A percentile compares a stretch with the other conserved stretches of the same genome.
Evolutionary conservation across 2,329 filamentous ascomycete species (phyloP).

Genomic region (Penicillium sp.): DNA sequence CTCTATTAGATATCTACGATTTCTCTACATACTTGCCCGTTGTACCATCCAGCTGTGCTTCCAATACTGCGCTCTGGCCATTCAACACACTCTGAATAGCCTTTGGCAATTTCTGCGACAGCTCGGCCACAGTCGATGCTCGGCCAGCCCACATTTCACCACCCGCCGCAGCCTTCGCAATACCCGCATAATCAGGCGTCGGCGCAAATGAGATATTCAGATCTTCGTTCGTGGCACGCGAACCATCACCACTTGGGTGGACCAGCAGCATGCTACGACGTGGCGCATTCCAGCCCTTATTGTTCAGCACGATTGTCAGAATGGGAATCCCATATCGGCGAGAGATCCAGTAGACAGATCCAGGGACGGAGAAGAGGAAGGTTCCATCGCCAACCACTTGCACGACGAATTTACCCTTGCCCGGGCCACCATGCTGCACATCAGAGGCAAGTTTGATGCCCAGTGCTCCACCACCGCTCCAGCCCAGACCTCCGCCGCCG

Average conservation of each 20-base stretch:
- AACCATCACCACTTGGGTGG: conserved; percentile 66
- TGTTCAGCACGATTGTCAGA: conserved; percentile 70
- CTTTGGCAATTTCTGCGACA: conserved; percentile 58
- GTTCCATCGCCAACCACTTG: conserved; percentile 72
- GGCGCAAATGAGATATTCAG: conserved; percentile 70
- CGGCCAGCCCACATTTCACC: conserved; percentile 65
- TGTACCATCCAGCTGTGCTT: conserved; percentile 62
- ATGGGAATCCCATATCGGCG: conserved; percentile 69
- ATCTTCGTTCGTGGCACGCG: conserved; percentile 65
- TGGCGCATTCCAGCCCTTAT: conserved; percentile 73
- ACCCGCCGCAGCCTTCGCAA: conserved; percentile 68
- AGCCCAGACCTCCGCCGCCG: conserved; percentile 78
- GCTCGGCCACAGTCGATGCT: conserved; percentile 60
- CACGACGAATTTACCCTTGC: conserved; percentile 64
- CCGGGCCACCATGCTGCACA: conserved; percentile 51
- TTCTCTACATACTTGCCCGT: conserved; percentile 55
- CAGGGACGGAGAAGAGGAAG: conserved; percentile 68
- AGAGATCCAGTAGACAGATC: conserved; percentile 71
- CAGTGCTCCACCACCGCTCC: conserved; percentile 75
- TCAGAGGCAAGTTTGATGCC: conserved; percentile 76
- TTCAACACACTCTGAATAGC: conserved; percentile 63
- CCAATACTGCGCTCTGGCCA: conserved; percentile 65
- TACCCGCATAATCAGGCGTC: conserved; percentile 69
- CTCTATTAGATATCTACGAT: too few species aligned
- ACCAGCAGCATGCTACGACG: conserved; percentile 65